These are phyloP conservation scores for Fusarium illudens DNA, from an alignment of 2,329 filamentous ascomycete species.

Conservation along the genomic window DNA sequence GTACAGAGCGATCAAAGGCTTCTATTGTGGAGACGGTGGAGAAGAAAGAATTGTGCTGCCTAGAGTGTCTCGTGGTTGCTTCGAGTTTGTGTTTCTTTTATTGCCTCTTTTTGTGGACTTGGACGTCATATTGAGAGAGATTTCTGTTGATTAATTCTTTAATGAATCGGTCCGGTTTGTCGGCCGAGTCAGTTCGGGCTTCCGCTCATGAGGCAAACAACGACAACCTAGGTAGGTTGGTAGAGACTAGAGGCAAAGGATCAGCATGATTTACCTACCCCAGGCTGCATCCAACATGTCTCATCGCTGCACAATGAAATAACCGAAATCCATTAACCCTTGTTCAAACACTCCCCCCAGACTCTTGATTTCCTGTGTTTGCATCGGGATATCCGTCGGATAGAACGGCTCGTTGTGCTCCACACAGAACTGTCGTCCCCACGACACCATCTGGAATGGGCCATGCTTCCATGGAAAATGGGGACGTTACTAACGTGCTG, in stretches of 20 bases:
- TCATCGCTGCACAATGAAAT: neutral
- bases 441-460: constrained; percentile 14
- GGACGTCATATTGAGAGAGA: neutral
- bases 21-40: neutral
- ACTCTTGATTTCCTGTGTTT: neutral
- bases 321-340: neutral
- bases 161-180: neutral
- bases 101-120: neutral
- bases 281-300: neutral
- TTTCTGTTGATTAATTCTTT: neutral
- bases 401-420: constrained; percentile 26
- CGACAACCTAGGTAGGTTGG: too few species aligned
- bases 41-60: constrained; percentile 6
- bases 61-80: neutral
- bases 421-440: constrained; percentile 8
- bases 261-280: neutral
- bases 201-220: neutral
- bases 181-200: neutral
- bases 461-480: constrained; percentile 19
- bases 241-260: neutral
- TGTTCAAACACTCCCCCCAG: neutral
- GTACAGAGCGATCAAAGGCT: neutral
- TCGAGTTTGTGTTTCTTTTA: neutral
- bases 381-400: constrained; percentile 9
- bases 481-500: neutral